These are phyloP conservation scores for Eremochloa ophiuroides DNA, from an alignment of 176 grass and related monocot species.

Conservation along the genomic window DNA sequence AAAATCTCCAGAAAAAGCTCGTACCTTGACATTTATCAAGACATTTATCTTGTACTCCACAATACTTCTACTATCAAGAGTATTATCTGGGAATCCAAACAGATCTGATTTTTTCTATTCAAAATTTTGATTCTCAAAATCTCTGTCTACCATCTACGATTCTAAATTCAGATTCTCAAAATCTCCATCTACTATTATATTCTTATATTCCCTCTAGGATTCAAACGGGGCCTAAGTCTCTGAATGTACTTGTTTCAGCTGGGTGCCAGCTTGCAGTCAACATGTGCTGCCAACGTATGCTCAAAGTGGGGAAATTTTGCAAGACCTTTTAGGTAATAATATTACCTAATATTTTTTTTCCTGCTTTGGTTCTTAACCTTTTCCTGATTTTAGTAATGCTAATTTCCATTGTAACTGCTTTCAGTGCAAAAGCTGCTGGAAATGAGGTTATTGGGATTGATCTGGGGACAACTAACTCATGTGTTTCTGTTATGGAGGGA, in stretches of 20 bases:
- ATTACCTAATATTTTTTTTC: too few relatives aligned
- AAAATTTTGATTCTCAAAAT: background rate
- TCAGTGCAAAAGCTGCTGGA: constrained; percentile 26
- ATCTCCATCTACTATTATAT: background rate
- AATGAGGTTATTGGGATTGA: constrained; percentile 32
- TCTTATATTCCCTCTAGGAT: background rate
- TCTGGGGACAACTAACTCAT: constrained; percentile 28
- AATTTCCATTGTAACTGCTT: background rate
- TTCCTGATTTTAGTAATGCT: background rate
- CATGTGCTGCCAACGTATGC: constrained; percentile 3
- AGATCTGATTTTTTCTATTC: background rate
- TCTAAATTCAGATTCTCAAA: background rate
- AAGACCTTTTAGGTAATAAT: constrained; percentile 21
- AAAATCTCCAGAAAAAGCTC: background rate
- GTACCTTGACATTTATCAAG: background rate
- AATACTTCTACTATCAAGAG: background rate
- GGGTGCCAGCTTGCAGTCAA: background rate
- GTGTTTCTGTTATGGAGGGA: constrained; percentile 24
- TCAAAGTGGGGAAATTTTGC: constrained; percentile 23
- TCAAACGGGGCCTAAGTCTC: background rate
- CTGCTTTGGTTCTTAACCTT: background rate
- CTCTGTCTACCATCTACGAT: background rate
- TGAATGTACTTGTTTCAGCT: constrained; percentile 7
- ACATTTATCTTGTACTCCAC: too few relatives aligned
- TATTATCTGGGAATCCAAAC: background rate